Percentiles rank a stretch among this genome's conserved stretches.
phyloP scores from a whole-genome alignment of 1,139 yeast species.

The Pichia sp. region DNA sequence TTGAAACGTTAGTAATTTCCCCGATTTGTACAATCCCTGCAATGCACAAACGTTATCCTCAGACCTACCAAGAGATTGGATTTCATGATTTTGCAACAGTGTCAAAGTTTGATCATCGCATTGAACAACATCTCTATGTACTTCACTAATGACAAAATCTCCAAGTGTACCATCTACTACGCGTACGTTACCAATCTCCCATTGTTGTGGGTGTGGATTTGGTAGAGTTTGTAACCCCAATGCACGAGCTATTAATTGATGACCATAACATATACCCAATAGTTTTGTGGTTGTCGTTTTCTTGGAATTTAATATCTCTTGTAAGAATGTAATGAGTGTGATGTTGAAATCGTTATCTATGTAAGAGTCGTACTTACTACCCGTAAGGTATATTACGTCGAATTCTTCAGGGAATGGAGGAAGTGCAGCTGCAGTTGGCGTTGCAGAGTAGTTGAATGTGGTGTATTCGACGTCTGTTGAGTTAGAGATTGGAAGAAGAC shows the following conservation, averaged over 20 bases:
- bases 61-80: background rate
- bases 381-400: conserved; percentile 49
- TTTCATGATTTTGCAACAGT: conserved; percentile 21
- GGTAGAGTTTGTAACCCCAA: conserved; percentile 47
- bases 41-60: conserved; percentile 39
- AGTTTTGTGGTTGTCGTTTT: conserved; percentile 41
- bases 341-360: conserved; percentile 28
- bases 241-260: conserved; percentile 65
- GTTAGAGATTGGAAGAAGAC: no score
- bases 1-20: conserved; percentile 55
- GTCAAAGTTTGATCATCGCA: no score
- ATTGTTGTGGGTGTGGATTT: conserved; percentile 48
- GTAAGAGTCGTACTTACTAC: conserved; percentile 57
- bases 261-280: conserved; percentile 80
- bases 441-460: background rate
- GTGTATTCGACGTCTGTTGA: background rate
- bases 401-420: conserved; percentile 18
- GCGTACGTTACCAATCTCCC: conserved; percentile 64
- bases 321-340: conserved; percentile 38
- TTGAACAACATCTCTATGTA: conserved; percentile 66
- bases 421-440: background rate
- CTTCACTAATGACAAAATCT: conserved; percentile 45
- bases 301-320: conserved; percentile 14
- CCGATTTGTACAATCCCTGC: conserved; percentile 53
- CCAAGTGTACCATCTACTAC: no score